Evolutionary conservation across 148 eudicot genomes (phyloP).

Genomic region (Drosera capensis): DNA sequence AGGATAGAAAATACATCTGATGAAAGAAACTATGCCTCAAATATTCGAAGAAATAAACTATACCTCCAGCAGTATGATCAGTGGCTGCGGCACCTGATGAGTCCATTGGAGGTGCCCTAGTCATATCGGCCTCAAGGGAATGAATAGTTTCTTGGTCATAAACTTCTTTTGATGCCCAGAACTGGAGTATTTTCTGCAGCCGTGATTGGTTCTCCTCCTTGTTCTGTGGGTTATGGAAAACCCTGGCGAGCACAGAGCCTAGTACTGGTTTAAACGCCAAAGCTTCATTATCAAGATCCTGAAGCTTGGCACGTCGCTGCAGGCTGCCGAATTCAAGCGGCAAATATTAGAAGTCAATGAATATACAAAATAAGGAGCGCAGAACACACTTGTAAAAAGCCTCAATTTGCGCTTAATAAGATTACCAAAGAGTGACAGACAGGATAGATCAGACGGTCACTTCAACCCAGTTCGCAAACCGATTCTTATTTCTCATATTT

Average conservation of each 20-base stretch:
- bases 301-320: conserved; percentile 73
- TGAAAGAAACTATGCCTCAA: neutral
- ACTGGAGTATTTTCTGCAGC: conserved; percentile 79
- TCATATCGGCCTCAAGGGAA: conserved; percentile 76
- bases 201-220: conserved; percentile 90
- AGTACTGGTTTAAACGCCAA: conserved; percentile 90
- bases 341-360: conserved; percentile 1
- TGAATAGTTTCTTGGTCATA: conserved; percentile 75
- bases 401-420: too few species aligned
- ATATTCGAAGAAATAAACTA: conserved; percentile 1
- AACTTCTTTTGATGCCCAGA: conserved; percentile 97
- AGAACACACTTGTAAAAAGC: too few species aligned
- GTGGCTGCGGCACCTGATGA: conserved; percentile 28
- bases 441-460: too few species aligned
- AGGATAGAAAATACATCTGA: neutral
- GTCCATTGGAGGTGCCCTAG: conserved; percentile 50
- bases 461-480: too few species aligned
- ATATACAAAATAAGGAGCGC: too few species aligned
- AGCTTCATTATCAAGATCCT: conserved; percentile 90
- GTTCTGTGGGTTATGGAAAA: conserved; percentile 83
- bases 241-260: conserved; percentile 80
- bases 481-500: too few species aligned
- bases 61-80: conserved; percentile 35
- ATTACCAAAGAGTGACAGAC: too few species aligned
- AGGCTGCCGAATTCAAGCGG: conserved; percentile 45